Conservation (phyloP, 2,329 filamentous ascomycete genomes). For the Cryphonectria carpinicola region DNA sequence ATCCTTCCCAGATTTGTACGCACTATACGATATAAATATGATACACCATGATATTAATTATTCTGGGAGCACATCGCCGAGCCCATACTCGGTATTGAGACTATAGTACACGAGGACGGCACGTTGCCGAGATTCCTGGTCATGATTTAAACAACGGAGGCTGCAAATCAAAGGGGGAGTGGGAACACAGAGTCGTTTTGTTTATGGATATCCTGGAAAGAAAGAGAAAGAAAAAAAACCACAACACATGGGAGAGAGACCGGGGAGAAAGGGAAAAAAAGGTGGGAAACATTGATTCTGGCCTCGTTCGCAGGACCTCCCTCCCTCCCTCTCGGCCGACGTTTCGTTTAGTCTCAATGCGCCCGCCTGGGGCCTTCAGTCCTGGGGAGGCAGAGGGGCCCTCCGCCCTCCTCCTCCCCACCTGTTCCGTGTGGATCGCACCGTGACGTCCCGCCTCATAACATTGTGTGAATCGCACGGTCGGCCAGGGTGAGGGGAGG, state of each 20-base stretch:
- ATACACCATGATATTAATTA: neutral
- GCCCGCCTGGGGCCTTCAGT: neutral
- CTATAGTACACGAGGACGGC: neutral
- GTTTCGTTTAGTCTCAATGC: neutral
- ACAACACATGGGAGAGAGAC: neutral
- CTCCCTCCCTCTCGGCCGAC: neutral
- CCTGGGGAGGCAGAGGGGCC: too few species aligned
- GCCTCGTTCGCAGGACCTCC: neutral
- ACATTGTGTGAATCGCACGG: conserved; percentile 2
- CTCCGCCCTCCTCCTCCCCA: neutral
- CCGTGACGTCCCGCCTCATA: neutral
- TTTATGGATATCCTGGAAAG: neutral
- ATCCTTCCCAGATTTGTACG: neutral
- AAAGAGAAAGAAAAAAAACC: neutral
- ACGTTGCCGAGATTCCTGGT: neutral
- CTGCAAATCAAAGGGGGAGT: neutral
- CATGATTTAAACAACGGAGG: neutral
- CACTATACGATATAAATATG: neutral
- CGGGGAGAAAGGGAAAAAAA: neutral
- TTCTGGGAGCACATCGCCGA: neutral
- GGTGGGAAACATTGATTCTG: neutral
- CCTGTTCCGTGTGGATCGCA: conserved; percentile 1
- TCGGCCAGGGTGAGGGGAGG: neutral
- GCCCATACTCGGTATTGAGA: neutral
- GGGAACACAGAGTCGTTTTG: neutral